Evolutionary conservation across 2,329 filamentous ascomycete genomes (phyloP), one percentile per base, ranked within the genome.

Genomic region (Trichophyton mentagrophytes): DNA sequence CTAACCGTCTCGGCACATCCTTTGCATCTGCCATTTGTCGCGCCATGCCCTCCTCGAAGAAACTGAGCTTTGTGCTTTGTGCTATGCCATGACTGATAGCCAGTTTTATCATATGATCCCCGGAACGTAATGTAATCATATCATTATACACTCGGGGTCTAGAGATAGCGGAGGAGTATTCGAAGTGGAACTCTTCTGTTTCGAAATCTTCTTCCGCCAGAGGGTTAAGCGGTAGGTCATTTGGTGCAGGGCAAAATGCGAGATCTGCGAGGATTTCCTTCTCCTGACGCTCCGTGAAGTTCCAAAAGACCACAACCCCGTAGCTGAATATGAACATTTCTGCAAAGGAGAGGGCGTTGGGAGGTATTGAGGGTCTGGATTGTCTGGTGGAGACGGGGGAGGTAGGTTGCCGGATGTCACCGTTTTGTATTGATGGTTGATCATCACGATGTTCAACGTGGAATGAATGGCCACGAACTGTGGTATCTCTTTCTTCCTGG

Each of bases 251-350:
- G 7, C 89, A 89, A 74, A 99, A 97, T 0, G 90, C 93, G 60
- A 99, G 78, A 73, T 99, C 93, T 44, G 93, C 93, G 22, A 99
- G 82, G 55, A 97, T 89, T 68, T 96, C 91, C 74, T 96, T 96
- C 72, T 99, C 93, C 72, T 99, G 93, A 65, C 87, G 83, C 72
- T 96, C 91, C 9, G 89, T 92, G 68, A 99, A 96, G 72, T 99
- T 99, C 93, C 93, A 99, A 72, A 99, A 96, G 3, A 99, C 93
- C 0, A 93, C 92, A 0, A 99, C 92, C 20, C 93, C 93, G 70
- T 99, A 99, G 15, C 89, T 92, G 73, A 95, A 97, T 67, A 99
- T 87, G 71, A 96, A 97, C 84, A 97, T 89, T 75, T 99, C 93
- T 47, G 89, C 92, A 70, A 95, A 90, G 61, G 85, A 82, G 69